Conservation (phyloP, 2,329 filamentous ascomycete genomes). For the Lachnellula suecica region DNA sequence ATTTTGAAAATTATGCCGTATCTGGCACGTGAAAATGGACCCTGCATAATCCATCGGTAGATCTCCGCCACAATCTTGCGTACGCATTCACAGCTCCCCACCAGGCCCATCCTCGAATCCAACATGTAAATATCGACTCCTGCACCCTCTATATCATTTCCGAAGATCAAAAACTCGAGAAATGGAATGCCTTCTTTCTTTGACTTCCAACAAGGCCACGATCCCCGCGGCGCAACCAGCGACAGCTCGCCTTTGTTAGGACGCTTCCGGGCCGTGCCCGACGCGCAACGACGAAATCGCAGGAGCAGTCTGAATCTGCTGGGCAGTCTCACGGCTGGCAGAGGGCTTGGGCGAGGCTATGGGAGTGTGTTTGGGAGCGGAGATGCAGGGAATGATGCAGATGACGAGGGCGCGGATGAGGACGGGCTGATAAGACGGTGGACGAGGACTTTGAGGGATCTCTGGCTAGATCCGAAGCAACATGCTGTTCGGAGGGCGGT, state of each 20-base stretch:
- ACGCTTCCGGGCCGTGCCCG: constrained; percentile 62
- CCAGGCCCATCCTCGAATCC: not conserved
- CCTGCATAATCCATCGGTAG: no score
- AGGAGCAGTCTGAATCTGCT: constrained; percentile 22
- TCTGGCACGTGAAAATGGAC: no score
- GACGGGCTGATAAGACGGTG: constrained; percentile 29
- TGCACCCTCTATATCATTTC: no score
- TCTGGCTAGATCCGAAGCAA: constrained; percentile 62
- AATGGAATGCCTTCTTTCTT: constrained; percentile 62
- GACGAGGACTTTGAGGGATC: constrained; percentile 41
- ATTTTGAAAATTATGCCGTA: no score
- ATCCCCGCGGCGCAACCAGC: constrained; percentile 49
- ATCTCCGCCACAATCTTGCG: no score
- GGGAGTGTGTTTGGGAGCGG: constrained; percentile 48
- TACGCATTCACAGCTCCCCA: not conserved
- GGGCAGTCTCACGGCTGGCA: constrained; percentile 9
- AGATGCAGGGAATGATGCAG: constrained; percentile 36
- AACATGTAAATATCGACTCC: not conserved
- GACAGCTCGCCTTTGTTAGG: constrained; percentile 62
- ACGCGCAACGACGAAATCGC: constrained; percentile 33
- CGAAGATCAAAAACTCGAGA: constrained; percentile 6
- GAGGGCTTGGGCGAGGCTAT: constrained; percentile 38
- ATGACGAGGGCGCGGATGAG: constrained; percentile 26
- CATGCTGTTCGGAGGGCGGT: constrained; percentile 57
- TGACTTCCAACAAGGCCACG: constrained; percentile 64